Percentiles rank a stretch among this genome's conserved stretches.
phyloP scores from a whole-genome alignment of 2,329 filamentous ascomycete species.

The Aureobasidium sp. region DNA sequence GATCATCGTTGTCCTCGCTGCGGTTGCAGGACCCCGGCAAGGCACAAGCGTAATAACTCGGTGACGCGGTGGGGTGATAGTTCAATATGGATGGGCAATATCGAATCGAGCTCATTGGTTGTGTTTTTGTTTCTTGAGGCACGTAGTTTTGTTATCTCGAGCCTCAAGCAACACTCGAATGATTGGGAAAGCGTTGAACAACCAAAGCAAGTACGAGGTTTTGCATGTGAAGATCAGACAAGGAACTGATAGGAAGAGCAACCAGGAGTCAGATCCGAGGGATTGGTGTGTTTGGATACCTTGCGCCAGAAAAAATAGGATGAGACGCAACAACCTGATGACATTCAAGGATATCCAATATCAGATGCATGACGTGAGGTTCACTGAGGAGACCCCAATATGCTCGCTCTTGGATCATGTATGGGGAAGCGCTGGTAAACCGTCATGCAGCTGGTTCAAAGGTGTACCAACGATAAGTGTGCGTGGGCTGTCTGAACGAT shows the following conservation, averaged over 20 bases:
- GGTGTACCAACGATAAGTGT: neutral
- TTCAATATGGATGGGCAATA: neutral
- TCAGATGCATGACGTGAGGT: neutral
- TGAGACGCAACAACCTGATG: neutral
- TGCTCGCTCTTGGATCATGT: neutral
- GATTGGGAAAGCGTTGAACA: neutral
- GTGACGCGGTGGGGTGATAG: too few species aligned
- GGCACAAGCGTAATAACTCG: too few species aligned
- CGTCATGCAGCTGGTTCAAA: neutral
- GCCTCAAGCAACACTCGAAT: neutral
- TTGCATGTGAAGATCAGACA: neutral
- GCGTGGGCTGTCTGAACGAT: neutral
- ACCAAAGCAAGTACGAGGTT: neutral
- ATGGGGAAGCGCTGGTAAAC: constrained; percentile 7
- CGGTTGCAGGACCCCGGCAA: too few species aligned
- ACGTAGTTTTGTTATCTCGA: neutral
- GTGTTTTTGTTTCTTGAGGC: neutral
- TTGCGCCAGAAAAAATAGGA: neutral
- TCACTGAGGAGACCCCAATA: neutral
- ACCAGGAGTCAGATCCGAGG: neutral
- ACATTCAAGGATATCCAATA: neutral
- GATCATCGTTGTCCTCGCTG: too few species aligned
- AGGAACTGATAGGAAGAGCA: neutral
- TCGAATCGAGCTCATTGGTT: neutral
- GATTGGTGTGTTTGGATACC: neutral